These are phyloP conservation scores for Cercophora samala DNA, from an alignment of 495 filamentous ascomycete genomes.

Conservation along the genomic window DNA sequence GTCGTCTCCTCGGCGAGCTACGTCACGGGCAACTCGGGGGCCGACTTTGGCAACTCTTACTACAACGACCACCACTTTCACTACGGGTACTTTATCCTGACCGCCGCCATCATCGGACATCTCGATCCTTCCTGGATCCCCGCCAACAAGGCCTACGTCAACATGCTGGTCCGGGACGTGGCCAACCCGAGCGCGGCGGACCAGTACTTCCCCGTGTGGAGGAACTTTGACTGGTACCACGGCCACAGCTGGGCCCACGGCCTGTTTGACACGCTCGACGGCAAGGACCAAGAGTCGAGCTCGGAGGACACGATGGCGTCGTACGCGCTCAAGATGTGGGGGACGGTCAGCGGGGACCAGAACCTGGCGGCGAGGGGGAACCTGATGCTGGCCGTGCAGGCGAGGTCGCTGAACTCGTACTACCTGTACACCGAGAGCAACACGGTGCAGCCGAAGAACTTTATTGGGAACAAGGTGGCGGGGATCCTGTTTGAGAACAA, in stretches of 20 bases:
- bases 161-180: constrained; percentile 71
- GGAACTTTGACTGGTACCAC: constrained; percentile 89
- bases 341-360: constrained; percentile 63
- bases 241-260: constrained; percentile 97
- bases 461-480: constrained; percentile 79
- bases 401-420: constrained; percentile 69
- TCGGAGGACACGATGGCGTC: constrained; percentile 88
- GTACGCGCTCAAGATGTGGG: constrained; percentile 96
- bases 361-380: constrained; percentile 73
- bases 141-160: constrained; percentile 73
- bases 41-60: constrained; percentile 77
- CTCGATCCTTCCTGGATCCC: constrained; percentile 75
- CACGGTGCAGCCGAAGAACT: constrained; percentile 69
- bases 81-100: constrained; percentile 82
- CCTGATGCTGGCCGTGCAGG: constrained; percentile 74
- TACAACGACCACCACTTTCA: constrained; percentile 99
- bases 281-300: constrained; percentile 88
- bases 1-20: constrained; percentile 80
- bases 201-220: constrained; percentile 77
- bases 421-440: constrained; percentile 74
- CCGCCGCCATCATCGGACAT: constrained; percentile 78
- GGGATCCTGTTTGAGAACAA: constrained; percentile 98
- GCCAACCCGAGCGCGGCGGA: constrained; percentile 73
- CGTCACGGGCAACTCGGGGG: constrained; percentile 62
- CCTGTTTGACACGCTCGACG: constrained; percentile 84